Evolutionary conservation across 805 yeast species (phyloP).

Genomic region (Starmera dryadoides): DNA sequence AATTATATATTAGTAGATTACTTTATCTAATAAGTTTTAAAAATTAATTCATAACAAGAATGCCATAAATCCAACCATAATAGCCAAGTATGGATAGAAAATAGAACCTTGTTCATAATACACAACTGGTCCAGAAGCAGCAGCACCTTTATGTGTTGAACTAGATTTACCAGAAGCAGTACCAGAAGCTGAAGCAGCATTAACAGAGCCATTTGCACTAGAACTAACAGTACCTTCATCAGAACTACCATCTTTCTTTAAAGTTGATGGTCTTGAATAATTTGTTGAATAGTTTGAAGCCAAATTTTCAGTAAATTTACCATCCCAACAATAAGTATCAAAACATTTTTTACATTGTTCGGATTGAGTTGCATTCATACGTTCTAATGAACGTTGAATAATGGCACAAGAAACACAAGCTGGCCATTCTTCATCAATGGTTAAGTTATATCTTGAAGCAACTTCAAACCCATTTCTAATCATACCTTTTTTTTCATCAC

Average conservation of each 20-base stretch:
- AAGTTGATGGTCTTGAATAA: neutral
- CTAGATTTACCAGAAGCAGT: neutral
- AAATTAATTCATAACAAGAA: neutral
- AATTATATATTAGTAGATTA: too few relatives aligned
- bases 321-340: constrained; percentile 70
- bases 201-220: neutral
- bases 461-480: constrained; percentile 71
- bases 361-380: constrained; percentile 47
- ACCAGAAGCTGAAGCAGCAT: neutral
- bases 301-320: constrained; percentile 17
- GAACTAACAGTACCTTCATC: neutral
- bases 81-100: neutral
- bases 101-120: neutral
- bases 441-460: constrained; percentile 56
- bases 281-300: neutral
- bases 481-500: constrained; percentile 49
- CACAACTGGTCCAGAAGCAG: neutral
- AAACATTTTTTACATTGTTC: constrained; percentile 71
- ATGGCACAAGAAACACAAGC: constrained; percentile 81
- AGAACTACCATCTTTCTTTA: constrained; percentile 1
- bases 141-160: neutral
- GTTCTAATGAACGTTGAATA: constrained; percentile 69
- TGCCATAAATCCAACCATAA: neutral
- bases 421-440: constrained; percentile 62
- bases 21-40: too few relatives aligned